Evolutionary conservation across 331 rosid species (phyloP).

Genomic region (Phaseolus coccineus): DNA sequence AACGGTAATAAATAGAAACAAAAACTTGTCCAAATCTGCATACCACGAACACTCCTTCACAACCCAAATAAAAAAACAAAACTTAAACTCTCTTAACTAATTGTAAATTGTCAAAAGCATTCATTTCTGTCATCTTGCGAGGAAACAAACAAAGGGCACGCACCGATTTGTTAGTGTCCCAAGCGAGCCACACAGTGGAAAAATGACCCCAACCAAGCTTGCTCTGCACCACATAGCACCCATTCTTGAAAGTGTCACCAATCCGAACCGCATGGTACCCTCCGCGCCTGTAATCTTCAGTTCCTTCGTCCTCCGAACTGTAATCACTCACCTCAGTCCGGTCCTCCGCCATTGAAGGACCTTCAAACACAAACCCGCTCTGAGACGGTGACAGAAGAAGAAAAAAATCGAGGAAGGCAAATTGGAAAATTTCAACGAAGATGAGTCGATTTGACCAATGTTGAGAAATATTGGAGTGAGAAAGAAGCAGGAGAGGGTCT

Average conservation of each 20-base stretch:
- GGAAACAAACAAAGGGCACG: slow-evolving; percentile 24
- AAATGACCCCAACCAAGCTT: slow-evolving; percentile 97
- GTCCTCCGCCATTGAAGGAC: slow-evolving; percentile 77
- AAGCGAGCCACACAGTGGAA: slow-evolving; percentile 93
- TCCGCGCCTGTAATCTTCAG: slow-evolving; percentile 85
- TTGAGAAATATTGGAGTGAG: not conserved
- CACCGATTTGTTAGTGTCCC: slow-evolving; percentile 79
- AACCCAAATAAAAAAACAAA: slow-evolving; percentile 15
- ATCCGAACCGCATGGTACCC: slow-evolving; percentile 84
- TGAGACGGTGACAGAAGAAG: not conserved
- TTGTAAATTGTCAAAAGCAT: slow-evolving; percentile 21
- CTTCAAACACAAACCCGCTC: slow-evolving; percentile 30
- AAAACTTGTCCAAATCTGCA: slow-evolving; percentile 15
- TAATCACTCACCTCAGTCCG: slow-evolving; percentile 66
- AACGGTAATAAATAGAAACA: not conserved
- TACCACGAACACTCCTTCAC: slow-evolving; percentile 9
- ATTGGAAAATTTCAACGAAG: not conserved
- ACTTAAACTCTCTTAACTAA: slow-evolving; percentile 4
- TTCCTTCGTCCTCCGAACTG: slow-evolving; percentile 86
- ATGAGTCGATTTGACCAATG: not conserved
- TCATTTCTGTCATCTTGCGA: not conserved
- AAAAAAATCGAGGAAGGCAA: not conserved
- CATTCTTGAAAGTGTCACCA: slow-evolving; percentile 84
- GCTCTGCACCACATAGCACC: slow-evolving; percentile 79
- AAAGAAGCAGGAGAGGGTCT: slow-evolving; percentile 11